Evolutionary conservation across 2,329 filamentous ascomycete species (phyloP).

Genomic region (Fusarium denticulatum): DNA sequence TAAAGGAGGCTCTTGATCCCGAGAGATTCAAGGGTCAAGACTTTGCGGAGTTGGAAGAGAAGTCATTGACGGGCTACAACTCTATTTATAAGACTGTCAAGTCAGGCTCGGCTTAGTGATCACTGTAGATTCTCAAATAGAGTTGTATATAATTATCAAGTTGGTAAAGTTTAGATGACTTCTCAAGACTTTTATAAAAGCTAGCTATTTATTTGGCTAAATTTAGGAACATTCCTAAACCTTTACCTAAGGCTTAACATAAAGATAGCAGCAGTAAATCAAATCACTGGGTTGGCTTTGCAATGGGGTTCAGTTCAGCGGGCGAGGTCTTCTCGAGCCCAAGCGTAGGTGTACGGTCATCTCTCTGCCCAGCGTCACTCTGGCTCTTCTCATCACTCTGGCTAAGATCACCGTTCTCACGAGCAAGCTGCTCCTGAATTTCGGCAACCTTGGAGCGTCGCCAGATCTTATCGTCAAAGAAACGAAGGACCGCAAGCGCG

Average conservation of each 20-base stretch:
- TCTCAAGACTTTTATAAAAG: accelerated
- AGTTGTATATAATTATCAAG: accelerated
- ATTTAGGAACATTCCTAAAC: not conserved
- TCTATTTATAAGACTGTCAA: slow-evolving; percentile 39
- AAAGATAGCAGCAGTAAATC: not conserved
- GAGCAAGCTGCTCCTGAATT: slow-evolving; percentile 9
- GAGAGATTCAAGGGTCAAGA: slow-evolving; percentile 33
- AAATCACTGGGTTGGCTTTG: not conserved
- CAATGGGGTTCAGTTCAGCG: not conserved
- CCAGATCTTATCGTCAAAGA: slow-evolving; percentile 53
- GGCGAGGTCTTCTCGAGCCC: slow-evolving; percentile 8
- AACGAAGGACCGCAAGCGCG: slow-evolving; percentile 53
- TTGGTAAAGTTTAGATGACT: not conserved
- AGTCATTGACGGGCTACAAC: slow-evolving; percentile 34
- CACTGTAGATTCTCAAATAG: accelerated
- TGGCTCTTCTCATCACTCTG: slow-evolving; percentile 18
- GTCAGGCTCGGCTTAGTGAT: not conserved
- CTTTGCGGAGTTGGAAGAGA: slow-evolving; percentile 11
- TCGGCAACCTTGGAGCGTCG: slow-evolving; percentile 18
- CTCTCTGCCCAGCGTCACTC: not conserved
- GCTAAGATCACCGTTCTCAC: not conserved
- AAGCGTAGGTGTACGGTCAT: not conserved
- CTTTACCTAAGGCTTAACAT: accelerated
- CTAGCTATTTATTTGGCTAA: accelerated
- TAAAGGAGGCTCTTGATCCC: slow-evolving; percentile 21